Base-by-base conservation (phyloP, 371 early-diverging fungal genomes). In the Mortierella sp. region DNA sequence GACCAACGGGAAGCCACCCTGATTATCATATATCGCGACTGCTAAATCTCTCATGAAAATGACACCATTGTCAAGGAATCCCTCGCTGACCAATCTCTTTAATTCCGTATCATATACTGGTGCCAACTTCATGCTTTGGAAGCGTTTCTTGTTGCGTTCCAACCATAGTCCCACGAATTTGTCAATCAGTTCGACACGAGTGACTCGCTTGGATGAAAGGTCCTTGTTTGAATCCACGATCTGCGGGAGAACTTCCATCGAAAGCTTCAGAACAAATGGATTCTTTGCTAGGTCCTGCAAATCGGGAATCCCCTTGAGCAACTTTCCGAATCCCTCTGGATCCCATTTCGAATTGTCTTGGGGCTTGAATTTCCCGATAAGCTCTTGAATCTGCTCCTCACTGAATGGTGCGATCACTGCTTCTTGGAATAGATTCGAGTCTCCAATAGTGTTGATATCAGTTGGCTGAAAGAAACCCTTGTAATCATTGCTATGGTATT, bases 21-120 rank as follows among this genome's bases (percentile, higher is more conserved):
- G 73, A 5, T 67, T 19, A 15, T 62, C 24, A 16, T 52, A 73
- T 28, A 73, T 66, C 1, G 67, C 63, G 1, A 10, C 38, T 5
- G 73, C 67, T 0, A 73, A 52, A 1, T 47, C 24, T 57, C 57
- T 53, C 19, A 55, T n/a, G 40, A 57, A 73, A 19, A 28, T 24
- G n/a, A 55, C 1, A 1, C 28, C 62, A 15, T 15, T 41, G 16
- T 45, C 45, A 0, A 3, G n/a, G 47, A 65, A 63, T 43, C 43
- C 43, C 13, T 13, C 43, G 13, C 13, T 5, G 13, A 43, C 43
- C 13, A 43, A 13, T 36, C 38, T 15, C 21, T 28, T 32, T 24
- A 24, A 43, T 13, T 11, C 43, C 43, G 8, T 3, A 11, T 8
- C 13, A 43, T 43, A 4, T 11, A 15, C 2, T 1, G 43, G 9